Conservation (phyloP, 768 basidiomycete species). For the Suillus clintonianus region DNA sequence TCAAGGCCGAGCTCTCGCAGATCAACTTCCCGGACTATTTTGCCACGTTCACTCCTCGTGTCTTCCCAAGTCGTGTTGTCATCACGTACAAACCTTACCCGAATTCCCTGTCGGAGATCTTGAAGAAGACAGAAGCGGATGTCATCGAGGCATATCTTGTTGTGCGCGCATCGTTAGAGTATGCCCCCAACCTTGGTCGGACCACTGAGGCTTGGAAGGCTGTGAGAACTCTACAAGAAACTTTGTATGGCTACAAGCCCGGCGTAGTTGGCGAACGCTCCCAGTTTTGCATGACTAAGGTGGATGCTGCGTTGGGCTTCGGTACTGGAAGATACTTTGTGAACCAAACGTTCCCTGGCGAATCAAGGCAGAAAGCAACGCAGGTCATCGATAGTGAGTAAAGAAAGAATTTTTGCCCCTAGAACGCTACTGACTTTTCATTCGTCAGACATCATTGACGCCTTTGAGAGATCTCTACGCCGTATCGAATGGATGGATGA, state of each 20-base stretch:
- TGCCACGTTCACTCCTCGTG: conserved; percentile 77
- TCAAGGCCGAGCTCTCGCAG: conserved; percentile 70
- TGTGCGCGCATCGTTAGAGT: conserved; percentile 66
- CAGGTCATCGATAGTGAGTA: conserved; percentile 74
- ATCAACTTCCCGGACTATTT: conserved; percentile 87
- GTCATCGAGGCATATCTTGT: conserved; percentile 88
- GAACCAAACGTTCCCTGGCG: conserved; percentile 74
- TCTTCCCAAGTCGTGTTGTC: conserved; percentile 75
- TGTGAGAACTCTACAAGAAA: conserved; percentile 66
- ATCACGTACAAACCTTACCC: conserved; percentile 83
- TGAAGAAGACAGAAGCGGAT: conserved; percentile 65
- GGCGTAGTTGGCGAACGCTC: conserved; percentile 82
- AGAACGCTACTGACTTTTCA: conserved; percentile 12
- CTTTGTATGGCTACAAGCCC: conserved; percentile 81
- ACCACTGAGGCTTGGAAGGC: conserved; percentile 81
- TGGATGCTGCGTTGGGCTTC: conserved; percentile 82
- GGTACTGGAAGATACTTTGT: conserved; percentile 90
- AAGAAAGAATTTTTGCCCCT: background rate
- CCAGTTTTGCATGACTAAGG: conserved; percentile 76
- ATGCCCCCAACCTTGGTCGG: conserved; percentile 72
- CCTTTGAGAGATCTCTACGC: conserved; percentile 79
- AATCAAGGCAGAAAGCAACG: conserved; percentile 79
- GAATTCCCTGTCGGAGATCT: conserved; percentile 62
- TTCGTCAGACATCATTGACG: conserved; percentile 66
- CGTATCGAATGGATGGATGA: conserved; percentile 91